phyloP scores from a whole-genome alignment of 2,329 filamentous ascomycete genomes.

The Pseudopyricularia cyperi region DNA sequence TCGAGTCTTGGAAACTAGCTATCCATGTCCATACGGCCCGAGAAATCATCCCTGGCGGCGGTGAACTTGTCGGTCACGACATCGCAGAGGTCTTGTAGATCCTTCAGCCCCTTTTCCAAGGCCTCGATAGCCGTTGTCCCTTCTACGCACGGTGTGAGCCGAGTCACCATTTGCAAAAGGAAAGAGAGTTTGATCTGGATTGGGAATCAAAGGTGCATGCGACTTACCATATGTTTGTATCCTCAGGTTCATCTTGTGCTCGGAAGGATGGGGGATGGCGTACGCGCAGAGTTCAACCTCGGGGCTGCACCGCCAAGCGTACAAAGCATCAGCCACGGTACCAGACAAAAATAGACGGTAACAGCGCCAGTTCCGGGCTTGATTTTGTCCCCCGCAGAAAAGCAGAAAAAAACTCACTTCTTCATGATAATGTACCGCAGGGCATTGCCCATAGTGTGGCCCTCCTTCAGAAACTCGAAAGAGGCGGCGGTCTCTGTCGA shows the following conservation, averaged over 20 bases:
- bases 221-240: conserved; percentile 89
- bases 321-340: background rate
- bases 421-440: conserved; percentile 96
- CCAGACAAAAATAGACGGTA: background rate
- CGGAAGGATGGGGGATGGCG: conserved; percentile 91
- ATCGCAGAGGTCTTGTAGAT: conserved; percentile 85
- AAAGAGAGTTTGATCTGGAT: no score
- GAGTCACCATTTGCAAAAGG: no score
- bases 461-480: conserved; percentile 88
- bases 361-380: no score
- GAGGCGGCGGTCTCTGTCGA: conserved; percentile 80
- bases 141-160: conserved; percentile 34
- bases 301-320: conserved; percentile 44
- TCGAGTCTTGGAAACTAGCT: background rate
- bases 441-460: conserved; percentile 91
- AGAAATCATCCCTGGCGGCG: conserved; percentile 48
- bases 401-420: conserved; percentile 61
- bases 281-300: conserved; percentile 98
- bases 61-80: conserved; percentile 87
- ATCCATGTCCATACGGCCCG: conserved; percentile 1
- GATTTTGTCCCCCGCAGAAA: no score
- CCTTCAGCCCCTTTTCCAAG: conserved; percentile 76
- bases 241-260: conserved; percentile 90
- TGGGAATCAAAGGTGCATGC: no score
- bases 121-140: conserved; percentile 71